Conservation (phyloP, 116 monocot genomes). For the Dioscorea cayenensis region DNA sequence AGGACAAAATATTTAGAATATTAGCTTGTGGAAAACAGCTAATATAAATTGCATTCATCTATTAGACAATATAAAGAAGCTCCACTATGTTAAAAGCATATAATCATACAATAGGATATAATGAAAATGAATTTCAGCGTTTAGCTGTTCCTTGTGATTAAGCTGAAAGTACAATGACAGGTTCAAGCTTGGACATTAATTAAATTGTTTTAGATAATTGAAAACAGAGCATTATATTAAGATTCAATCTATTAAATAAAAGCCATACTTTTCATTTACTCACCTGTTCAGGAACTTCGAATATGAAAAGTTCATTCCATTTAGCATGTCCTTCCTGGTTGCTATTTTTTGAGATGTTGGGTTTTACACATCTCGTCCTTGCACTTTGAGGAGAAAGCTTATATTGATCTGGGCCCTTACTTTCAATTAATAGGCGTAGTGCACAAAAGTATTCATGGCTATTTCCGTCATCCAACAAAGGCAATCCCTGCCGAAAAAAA, state of each 20-base stretch:
- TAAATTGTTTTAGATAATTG: too few species aligned
- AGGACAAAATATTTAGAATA: too few species aligned
- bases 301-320: slow-evolving; percentile 98
- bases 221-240: too few species aligned
- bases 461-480: slow-evolving; percentile 84
- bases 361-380: slow-evolving; percentile 82
- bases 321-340: slow-evolving; percentile 36
- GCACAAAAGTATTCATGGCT: slow-evolving; percentile 90
- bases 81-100: too few species aligned
- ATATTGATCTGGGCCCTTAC: slow-evolving; percentile 52
- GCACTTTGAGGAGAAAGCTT: slow-evolving; percentile 97
- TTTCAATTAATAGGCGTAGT: slow-evolving; percentile 60
- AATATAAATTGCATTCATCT: too few species aligned
- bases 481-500: slow-evolving; percentile 58
- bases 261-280: background rate
- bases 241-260: too few species aligned
- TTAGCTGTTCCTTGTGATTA: too few species aligned
- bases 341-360: slow-evolving; percentile 28
- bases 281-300: slow-evolving; percentile 93
- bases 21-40: too few species aligned
- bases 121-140: too few species aligned
- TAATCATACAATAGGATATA: too few species aligned
- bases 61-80: background rate
- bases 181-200: too few species aligned
- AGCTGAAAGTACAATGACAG: too few species aligned